Evolutionary conservation across 2,329 filamentous ascomycete species (phyloP).

Genomic region (Fusarium setosum): DNA sequence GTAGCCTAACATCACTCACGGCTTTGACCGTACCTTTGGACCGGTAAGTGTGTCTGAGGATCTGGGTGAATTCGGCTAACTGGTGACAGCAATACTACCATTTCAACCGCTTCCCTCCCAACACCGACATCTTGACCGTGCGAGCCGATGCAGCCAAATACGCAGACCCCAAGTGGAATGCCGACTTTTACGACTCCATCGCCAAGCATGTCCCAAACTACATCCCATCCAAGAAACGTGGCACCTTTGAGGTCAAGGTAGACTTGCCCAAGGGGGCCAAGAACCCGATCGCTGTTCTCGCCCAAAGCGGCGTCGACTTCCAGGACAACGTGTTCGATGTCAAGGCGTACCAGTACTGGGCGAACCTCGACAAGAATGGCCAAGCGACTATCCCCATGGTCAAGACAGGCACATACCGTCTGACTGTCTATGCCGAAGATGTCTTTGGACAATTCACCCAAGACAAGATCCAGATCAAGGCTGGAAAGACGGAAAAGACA

Average conservation of each 20-base stretch:
- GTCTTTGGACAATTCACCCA: constrained; percentile 70
- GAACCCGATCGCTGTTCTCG: constrained; percentile 66
- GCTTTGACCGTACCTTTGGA: constrained; percentile 74
- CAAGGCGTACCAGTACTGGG: constrained; percentile 73
- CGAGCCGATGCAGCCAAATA: constrained; percentile 65
- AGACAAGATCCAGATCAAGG: constrained; percentile 59
- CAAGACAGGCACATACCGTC: constrained; percentile 67
- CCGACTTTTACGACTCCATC: constrained; percentile 72
- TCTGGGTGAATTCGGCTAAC: constrained; percentile 2
- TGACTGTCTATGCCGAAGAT: constrained; percentile 72
- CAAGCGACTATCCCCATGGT: constrained; percentile 64
- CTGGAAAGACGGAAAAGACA: constrained; percentile 50
- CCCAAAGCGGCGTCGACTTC: constrained; percentile 47
- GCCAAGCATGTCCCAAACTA: constrained; percentile 69
- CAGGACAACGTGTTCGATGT: constrained; percentile 60
- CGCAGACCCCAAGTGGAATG: constrained; percentile 65
- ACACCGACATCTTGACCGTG: constrained; percentile 58
- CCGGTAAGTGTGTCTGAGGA: constrained; percentile 48
- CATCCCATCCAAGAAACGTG: constrained; percentile 62
- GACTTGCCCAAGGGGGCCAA: constrained; percentile 62
- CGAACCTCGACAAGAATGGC: constrained; percentile 59
- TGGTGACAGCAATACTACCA: constrained; percentile 63
- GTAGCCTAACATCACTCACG: constrained; percentile 70
- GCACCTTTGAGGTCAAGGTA: constrained; percentile 61
- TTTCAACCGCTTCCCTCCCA: constrained; percentile 66